A percentile compares a stretch with the other conserved stretches of the same genome.
Evolutionary conservation across 2,329 filamentous ascomycete species (phyloP).

Genomic region (Alternaria triticina): DNA sequence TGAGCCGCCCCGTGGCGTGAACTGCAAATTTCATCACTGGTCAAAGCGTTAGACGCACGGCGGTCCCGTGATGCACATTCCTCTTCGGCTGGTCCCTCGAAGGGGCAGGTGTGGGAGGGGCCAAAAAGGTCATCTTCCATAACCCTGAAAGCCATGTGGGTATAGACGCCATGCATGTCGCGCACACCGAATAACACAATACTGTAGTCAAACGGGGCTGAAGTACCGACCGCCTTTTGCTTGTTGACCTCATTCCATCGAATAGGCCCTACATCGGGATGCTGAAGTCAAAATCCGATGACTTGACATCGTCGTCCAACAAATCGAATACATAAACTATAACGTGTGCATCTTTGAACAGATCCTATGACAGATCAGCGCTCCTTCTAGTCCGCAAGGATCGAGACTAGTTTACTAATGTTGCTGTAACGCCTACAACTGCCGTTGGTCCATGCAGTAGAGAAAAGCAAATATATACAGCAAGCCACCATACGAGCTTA

Average conservation of each 20-base stretch:
- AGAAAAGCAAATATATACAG: background rate
- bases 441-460: background rate
- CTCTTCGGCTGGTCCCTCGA: slow-evolving; percentile 11
- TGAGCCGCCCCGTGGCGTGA: slow-evolving; percentile 12
- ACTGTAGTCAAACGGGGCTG: background rate
- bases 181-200: background rate
- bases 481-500: background rate
- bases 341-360: background rate
- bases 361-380: background rate
- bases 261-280: background rate
- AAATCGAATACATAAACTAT: background rate
- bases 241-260: background rate
- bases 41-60: slow-evolving; percentile 4
- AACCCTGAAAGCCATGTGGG: background rate
- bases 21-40: slow-evolving; percentile 12
- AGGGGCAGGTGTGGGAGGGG: slow-evolving; percentile 9
- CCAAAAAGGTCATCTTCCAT: background rate
- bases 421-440: background rate
- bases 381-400: background rate
- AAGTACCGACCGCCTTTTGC: background rate
- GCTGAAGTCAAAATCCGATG: background rate
- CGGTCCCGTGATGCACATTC: slow-evolving; percentile 9
- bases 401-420: background rate
- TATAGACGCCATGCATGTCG: background rate
- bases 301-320: background rate